Evolutionary conservation across 2,329 filamentous ascomycete genomes (phyloP).

Genomic region (Ilyonectria sp.): DNA sequence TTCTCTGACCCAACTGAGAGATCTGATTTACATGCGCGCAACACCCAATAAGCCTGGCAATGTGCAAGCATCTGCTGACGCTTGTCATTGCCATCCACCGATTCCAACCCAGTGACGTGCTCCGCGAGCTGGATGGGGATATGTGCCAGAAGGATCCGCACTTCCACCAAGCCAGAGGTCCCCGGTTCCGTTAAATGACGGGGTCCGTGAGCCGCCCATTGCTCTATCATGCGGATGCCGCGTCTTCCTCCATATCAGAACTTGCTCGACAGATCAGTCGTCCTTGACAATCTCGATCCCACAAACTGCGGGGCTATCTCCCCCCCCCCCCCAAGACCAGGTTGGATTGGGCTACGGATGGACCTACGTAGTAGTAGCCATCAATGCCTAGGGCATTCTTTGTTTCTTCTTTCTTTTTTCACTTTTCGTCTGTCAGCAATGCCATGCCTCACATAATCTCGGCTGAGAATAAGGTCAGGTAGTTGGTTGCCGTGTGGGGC

Average conservation of each 20-base stretch:
- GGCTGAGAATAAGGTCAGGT: constrained; percentile 22
- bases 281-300: not conserved
- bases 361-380: not conserved
- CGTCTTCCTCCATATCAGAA: not conserved
- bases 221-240: constrained; percentile 13
- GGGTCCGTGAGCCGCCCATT: constrained; percentile 12
- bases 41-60: constrained; percentile 5
- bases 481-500: constrained; percentile 34
- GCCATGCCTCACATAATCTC: constrained; percentile 9
- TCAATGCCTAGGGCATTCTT: not conserved
- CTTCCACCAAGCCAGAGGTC: not conserved
- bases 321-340: not conserved
- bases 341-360: not conserved
- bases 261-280: constrained; percentile 7
- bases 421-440: constrained; percentile 18
- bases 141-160: constrained; percentile 18
- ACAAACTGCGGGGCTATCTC: not conserved
- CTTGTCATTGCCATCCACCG: constrained; percentile 20
- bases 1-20: constrained; percentile 10
- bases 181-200: constrained; percentile 17
- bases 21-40: constrained; percentile 30
- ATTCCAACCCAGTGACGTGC: constrained; percentile 29
- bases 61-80: constrained; percentile 14
- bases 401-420: not conserved
- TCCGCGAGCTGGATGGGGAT: constrained; percentile 9